Percentiles rank a stretch among this genome's conserved stretches.
Evolutionary conservation across 148 eudicot species (phyloP).

Genomic region (Camellia granthamiana): DNA sequence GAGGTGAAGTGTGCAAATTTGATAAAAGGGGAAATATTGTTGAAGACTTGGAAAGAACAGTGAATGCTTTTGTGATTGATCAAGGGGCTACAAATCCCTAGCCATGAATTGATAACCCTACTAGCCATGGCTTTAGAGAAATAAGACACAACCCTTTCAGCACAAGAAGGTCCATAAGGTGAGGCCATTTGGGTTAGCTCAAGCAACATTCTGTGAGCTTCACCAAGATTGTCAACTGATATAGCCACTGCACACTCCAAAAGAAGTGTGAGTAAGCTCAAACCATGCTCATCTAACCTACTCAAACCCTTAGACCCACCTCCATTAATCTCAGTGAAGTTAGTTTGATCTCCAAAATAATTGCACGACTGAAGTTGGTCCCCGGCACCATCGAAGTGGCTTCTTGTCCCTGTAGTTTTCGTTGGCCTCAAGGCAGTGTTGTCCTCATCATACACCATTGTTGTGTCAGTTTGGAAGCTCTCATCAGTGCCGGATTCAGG

Average conservation of each 20-base stretch:
- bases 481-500: constrained; percentile 24
- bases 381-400: background rate
- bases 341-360: too few species aligned
- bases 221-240: constrained; percentile 50
- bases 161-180: constrained; percentile 47
- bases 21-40: constrained; percentile 41
- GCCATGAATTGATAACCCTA: constrained; percentile 46
- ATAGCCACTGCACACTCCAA: constrained; percentile 52
- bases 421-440: constrained; percentile 21
- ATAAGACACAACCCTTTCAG: constrained; percentile 47
- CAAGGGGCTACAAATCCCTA: constrained; percentile 43
- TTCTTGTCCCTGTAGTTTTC: constrained; percentile 20
- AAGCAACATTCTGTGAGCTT: constrained; percentile 45
- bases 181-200: constrained; percentile 45
- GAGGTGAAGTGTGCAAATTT: constrained; percentile 57
- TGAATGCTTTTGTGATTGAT: constrained; percentile 28
- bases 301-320: background rate
- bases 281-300: constrained; percentile 23
- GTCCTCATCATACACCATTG: constrained; percentile 13
- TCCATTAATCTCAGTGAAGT: constrained; percentile 13
- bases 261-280: constrained; percentile 31
- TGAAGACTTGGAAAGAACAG: constrained; percentile 39
- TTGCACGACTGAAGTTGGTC: too few species aligned
- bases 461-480: constrained; percentile 20
- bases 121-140: constrained; percentile 48